Evolutionary conservation across 805 yeast species (phyloP).

Genomic region (Ogataea glucozyma): DNA sequence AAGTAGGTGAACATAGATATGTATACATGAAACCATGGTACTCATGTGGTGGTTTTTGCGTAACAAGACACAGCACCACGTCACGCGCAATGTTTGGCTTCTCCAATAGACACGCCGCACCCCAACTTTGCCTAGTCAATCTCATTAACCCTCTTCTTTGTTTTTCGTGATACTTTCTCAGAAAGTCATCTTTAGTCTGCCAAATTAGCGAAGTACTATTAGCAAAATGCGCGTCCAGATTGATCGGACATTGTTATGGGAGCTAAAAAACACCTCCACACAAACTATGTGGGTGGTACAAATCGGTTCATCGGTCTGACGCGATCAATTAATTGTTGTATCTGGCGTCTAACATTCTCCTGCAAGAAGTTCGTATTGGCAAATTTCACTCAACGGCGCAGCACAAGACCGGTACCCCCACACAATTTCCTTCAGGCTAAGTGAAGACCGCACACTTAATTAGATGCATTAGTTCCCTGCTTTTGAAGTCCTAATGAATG

Average conservation of each 20-base stretch:
- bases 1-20: no score
- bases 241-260: not conserved
- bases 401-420: not conserved
- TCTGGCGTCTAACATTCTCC: not conserved
- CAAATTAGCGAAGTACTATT: not conserved
- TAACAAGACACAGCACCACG: no score
- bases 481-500: not conserved
- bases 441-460: constrained; percentile 1
- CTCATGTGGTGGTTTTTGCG: no score
- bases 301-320: not conserved
- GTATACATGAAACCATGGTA: no score
- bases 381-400: constrained; percentile 4
- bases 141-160: no score
- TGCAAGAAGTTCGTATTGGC: not conserved
- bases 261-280: constrained; percentile 5
- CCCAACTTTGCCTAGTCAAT: no score
- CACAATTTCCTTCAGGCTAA: not conserved
- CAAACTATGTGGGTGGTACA: not conserved
- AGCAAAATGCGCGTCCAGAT: no score
- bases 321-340: not conserved
- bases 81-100: no score
- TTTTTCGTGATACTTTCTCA: not conserved
- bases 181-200: not conserved
- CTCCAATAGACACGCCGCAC: no score
- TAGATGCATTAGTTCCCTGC: constrained; percentile 4